These are phyloP conservation scores for Chlorella sp. DNA, from an alignment of 139 green algal genomes.

Conservation along the genomic window DNA sequence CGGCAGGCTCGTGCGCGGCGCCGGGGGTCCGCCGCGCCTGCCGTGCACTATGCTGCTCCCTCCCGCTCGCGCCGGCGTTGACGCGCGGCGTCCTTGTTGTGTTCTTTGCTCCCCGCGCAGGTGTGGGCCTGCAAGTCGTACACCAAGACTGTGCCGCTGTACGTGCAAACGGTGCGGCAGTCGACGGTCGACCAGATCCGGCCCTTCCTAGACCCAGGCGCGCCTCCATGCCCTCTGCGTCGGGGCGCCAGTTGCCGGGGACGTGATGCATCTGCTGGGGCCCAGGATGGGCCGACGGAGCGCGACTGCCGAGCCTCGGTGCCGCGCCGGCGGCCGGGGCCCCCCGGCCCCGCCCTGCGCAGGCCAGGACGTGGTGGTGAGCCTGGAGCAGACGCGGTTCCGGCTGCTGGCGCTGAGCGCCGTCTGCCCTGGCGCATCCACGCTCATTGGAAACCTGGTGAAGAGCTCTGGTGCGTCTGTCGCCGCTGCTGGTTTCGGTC, in stretches of 20 bases:
- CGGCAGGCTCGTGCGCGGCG: too few relatives aligned
- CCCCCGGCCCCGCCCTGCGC: too few relatives aligned
- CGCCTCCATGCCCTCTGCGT: too few relatives aligned
- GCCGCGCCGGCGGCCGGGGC: too few relatives aligned
- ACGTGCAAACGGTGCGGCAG: constrained; percentile 73
- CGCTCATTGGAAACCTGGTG: constrained; percentile 80
- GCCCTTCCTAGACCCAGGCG: constrained; percentile 81
- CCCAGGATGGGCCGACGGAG: too few relatives aligned
- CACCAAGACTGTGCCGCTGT: constrained; percentile 79
- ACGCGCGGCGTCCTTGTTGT: background rate
- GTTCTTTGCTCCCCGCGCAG: constrained; percentile 6
- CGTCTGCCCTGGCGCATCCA: constrained; percentile 75
- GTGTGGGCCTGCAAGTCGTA: constrained; percentile 84
- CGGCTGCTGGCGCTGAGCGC: constrained; percentile 69
- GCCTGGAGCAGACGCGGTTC: constrained; percentile 71
- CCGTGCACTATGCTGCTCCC: too few relatives aligned
- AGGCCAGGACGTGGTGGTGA: constrained; percentile 65
- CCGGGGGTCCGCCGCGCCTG: too few relatives aligned
- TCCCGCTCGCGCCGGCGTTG: too few relatives aligned
- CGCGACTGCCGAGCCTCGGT: too few relatives aligned
- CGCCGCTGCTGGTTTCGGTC: too few relatives aligned
- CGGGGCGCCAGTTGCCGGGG: too few relatives aligned
- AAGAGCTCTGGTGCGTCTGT: too few relatives aligned
- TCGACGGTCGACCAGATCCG: constrained; percentile 54
- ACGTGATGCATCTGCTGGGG: background rate